Base-by-base conservation (phyloP, 495 filamentous ascomycete species). In the Podospora tetraspora region DNA sequence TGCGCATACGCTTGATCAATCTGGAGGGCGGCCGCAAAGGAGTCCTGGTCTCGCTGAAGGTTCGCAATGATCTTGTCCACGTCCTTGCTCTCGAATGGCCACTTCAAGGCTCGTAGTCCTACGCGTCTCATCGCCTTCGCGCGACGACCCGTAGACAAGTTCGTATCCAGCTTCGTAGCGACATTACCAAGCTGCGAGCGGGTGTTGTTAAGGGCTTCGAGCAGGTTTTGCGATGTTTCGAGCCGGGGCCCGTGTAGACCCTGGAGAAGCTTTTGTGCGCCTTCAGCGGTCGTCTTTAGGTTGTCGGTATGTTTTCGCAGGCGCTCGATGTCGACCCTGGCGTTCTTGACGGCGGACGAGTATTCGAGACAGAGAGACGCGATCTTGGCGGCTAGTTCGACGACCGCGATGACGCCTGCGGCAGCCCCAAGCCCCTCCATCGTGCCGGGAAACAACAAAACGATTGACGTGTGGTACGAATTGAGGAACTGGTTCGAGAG, bases 31-130 rank as follows among this genome's bases (percentile, higher is more conserved):
- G n/a, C n/a, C n/a, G n/a, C n/a, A n/a, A 84, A 74, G 11, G 71
- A 71, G 57, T 75, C 57, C 72, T 81, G 76, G 61, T 77, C 77
- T 67, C 73, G 66, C 57, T 77, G 68, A 61, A 84, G 69, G 62
- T 74, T 70, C 57, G 59, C 37, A 62, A 82, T 75, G 10, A 74
- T 69, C 59, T 76, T 72, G 27, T 81, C 75, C 30, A 82, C 75
- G 61, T 80, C 75, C 64, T 76, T 75, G 30, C 75, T 77, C 62
- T 76, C 73, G 59, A 84, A 76, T 11, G 77, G 81, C 81, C 78
- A 84, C 67, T 78, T 81, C 29, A 81, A 74, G 62, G 78, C 73
- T 69, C 76, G 75, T 57, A 77, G 52, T 59, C 77, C 78, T n/a
- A 74, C 62, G 68, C 68, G 74, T 62, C 70, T 77, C 72, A 76